phyloP scores from a whole-genome alignment of 176 grass and related monocot species.

The Avena atlantica region DNA sequence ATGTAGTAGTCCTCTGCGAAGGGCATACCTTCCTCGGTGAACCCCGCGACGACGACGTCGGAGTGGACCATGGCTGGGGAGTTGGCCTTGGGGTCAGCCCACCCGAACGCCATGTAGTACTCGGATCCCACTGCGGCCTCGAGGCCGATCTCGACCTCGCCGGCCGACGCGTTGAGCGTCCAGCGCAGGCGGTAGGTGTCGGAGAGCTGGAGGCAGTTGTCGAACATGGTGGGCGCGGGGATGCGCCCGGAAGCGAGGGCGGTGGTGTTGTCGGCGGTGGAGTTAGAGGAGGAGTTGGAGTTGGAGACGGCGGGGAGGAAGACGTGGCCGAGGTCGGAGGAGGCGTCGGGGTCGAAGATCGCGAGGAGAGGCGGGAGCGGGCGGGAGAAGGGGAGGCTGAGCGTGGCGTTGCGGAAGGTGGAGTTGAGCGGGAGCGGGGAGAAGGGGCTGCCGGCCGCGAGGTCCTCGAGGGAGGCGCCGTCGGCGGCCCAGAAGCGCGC shows the following conservation, averaged over 20 bases:
- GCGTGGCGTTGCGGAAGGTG: conserved; percentile 67
- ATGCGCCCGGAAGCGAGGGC: background rate
- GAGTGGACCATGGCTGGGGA: conserved; percentile 77
- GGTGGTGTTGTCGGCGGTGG: conserved; percentile 37
- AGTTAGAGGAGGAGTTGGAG: conserved; percentile 67
- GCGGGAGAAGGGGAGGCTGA: conserved; percentile 53
- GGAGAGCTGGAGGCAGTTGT: conserved; percentile 76
- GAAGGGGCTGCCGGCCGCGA: conserved; percentile 60
- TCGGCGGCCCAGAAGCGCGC: conserved; percentile 85
- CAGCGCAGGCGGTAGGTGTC: conserved; percentile 80
- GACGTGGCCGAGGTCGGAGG: conserved; percentile 90
- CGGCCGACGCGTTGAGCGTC: conserved; percentile 70
- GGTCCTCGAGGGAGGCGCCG: conserved; percentile 50
- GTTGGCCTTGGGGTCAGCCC: conserved; percentile 71
- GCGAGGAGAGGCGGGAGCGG: conserved; percentile 76
- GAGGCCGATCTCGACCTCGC: conserved; percentile 81
- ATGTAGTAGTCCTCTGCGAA: conserved; percentile 98
- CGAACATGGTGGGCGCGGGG: conserved; percentile 79
- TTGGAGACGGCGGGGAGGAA: conserved; percentile 45
- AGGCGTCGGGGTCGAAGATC: conserved; percentile 82
- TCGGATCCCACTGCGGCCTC: conserved; percentile 79
- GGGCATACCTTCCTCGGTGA: conserved; percentile 85
- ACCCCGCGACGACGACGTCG: conserved; percentile 73
- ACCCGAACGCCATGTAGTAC: conserved; percentile 99
- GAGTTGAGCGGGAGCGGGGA: conserved; percentile 63